These are phyloP conservation scores for Penstemon davidsonii DNA, from an alignment of 257 asterid genomes.

Conservation along the genomic window DNA sequence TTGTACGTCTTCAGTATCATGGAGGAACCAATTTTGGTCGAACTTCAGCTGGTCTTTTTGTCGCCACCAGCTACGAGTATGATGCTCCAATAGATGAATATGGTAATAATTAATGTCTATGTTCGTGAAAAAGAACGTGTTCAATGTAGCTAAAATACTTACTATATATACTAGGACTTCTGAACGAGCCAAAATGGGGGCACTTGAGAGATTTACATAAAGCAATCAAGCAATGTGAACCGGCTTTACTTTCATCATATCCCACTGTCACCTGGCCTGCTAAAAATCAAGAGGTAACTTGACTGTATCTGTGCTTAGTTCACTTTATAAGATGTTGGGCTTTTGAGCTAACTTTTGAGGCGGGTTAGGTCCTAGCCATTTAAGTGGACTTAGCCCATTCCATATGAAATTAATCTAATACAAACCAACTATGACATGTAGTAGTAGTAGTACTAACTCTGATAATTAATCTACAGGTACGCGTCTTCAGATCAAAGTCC, in stretches of 20 bases:
- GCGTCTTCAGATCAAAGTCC: conserved; percentile 58
- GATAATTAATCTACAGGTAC: conserved; percentile 50
- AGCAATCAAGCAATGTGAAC: conserved; percentile 85
- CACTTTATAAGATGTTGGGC: too few species aligned
- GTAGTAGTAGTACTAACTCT: background rate
- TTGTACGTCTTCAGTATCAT: conserved; percentile 56
- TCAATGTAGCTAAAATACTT: background rate
- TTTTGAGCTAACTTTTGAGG: too few species aligned
- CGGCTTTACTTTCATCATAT: conserved; percentile 83
- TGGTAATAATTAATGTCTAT: conserved; percentile 40
- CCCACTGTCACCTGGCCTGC: conserved; percentile 78
- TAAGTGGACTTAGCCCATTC: too few species aligned
- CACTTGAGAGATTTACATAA: conserved; percentile 80
- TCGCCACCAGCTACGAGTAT: conserved; percentile 85
- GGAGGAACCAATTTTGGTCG: conserved; percentile 94
- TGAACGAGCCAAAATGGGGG: conserved; percentile 73
- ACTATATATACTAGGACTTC: conserved; percentile 49
- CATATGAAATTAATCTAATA: too few species aligned
- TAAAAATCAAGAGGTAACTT: conserved; percentile 77
- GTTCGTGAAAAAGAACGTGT: too few species aligned
- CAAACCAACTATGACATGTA: too few species aligned
- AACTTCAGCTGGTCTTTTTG: conserved; percentile 72
- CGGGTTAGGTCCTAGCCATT: too few species aligned
- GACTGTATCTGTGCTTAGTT: background rate
- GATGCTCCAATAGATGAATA: conserved; percentile 95